Evolutionary conservation across 345 rosid genomes (phyloP).

Genomic region (Eucalyptus erythrocorys): DNA sequence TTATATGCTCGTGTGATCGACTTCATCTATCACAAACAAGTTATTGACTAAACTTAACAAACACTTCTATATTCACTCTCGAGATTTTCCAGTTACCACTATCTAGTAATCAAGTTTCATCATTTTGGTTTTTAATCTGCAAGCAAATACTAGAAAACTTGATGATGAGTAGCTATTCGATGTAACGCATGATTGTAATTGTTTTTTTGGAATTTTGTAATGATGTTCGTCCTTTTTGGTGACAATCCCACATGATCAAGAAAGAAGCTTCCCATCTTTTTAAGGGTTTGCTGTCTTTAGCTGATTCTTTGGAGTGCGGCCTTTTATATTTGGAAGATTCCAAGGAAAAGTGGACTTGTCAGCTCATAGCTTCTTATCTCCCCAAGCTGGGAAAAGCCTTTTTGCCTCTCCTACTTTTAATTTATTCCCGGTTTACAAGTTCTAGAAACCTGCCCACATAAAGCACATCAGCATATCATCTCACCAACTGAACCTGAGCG

Average conservation of each 20-base stretch:
- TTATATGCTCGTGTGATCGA: neutral
- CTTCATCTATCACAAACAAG: neutral
- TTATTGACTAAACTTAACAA: neutral
- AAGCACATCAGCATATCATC: neutral
- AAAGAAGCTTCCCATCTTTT: neutral
- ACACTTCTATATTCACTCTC: neutral
- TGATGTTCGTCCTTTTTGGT: neutral
- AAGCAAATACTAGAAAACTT: neutral
- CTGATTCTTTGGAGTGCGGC: neutral
- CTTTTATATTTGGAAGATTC: neutral
- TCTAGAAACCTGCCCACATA: neutral
- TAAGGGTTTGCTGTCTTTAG: neutral
- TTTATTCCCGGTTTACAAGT: neutral
- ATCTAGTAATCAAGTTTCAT: neutral
- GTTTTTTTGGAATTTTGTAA: neutral
- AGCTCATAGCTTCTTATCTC: neutral
- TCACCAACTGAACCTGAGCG: neutral
- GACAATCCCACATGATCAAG: neutral
- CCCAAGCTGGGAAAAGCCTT: neutral
- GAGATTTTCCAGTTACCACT: neutral
- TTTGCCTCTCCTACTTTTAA: neutral
- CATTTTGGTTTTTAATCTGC: neutral
- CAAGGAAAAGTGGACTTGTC: neutral
- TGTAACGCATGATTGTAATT: neutral
- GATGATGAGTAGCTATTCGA: neutral